Evolutionary conservation across 108 stramenopile genomes (phyloP), one percentile per base, ranked within the genome.

Genomic region (Fragilaria crotonensis): DNA sequence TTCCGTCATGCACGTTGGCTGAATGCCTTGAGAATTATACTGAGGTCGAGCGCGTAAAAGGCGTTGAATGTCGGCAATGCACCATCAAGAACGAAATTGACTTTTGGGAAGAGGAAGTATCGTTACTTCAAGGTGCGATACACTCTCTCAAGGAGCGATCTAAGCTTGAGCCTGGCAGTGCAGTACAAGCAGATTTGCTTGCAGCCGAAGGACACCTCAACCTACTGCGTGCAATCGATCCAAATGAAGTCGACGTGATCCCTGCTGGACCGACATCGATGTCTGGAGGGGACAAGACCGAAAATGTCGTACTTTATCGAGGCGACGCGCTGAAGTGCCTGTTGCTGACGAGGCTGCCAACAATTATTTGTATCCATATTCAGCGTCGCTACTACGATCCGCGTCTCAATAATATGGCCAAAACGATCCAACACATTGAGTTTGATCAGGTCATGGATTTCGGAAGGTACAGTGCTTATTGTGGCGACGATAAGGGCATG

Each of bases 301-400:
- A 31, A 28, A 52, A 66, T 23, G 54, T 41, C 26, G 61, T 61
- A 5, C 21, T 81, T 2, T 27, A 48, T 27, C 71, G 85, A 18
- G 65, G 71, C 19, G 66, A 73, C 52, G 85, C 90, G 9, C 60
- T 41, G 32, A 87, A 85, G 57, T 84, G 85, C 30, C 55, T 85
- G 14, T 59, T 85, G 17, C 52, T 91, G 33, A 85, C 86, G 31
- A 63, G 90, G 22, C 72, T 72, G 20, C 90, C 90, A 4, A 65
- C 72, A 29, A 63, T 87, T 18, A 57, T 91, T 30, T 84, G 85
- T 51, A 62, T 86, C 41, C 90, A 91, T 48, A 62, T 87, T 19
- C 90, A 91, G 66, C 81, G 90, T n/a, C 76, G 81, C 5, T 87
- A 85, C 48, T 87, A 74, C 59, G 84, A 91, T 69, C 67, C 75